These are phyloP conservation scores for Acanthamoeba culbertsoni DNA, from an alignment of 208 protist species.

Conservation along the genomic window DNA sequence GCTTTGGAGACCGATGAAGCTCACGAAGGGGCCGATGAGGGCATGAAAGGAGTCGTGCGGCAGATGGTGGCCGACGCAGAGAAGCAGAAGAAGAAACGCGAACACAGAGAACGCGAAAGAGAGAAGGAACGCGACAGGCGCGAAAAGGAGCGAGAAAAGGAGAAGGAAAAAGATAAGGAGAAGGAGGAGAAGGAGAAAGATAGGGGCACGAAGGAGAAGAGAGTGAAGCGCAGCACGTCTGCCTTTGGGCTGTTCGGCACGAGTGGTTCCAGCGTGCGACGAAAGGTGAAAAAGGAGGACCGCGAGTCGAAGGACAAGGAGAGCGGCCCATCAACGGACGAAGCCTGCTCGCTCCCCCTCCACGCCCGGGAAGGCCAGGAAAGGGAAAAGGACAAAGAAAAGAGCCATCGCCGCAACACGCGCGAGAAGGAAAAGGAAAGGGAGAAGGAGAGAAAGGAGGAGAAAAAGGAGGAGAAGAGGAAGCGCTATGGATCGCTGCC, in stretches of 20 bases:
- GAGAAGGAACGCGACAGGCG: background rate
- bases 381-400: background rate
- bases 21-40: background rate
- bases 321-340: background rate
- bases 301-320: background rate
- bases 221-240: background rate
- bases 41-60: background rate
- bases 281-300: background rate
- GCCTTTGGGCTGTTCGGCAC: background rate
- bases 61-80: slow-evolving; percentile 6
- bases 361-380: background rate
- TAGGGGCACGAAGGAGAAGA: background rate
- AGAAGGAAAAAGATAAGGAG: background rate
- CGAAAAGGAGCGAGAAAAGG: background rate
- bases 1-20: background rate
- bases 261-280: background rate
- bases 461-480: background rate
- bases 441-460: background rate
- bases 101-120: background rate
- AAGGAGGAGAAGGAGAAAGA: background rate
- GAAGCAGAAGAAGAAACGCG: slow-evolving; percentile 2
- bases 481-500: background rate
- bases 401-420: background rate
- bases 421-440: background rate
- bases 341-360: background rate